Evolutionary conservation across 441 rosid genomes (phyloP).

Genomic region (Pelargonium cotyledonis): DNA sequence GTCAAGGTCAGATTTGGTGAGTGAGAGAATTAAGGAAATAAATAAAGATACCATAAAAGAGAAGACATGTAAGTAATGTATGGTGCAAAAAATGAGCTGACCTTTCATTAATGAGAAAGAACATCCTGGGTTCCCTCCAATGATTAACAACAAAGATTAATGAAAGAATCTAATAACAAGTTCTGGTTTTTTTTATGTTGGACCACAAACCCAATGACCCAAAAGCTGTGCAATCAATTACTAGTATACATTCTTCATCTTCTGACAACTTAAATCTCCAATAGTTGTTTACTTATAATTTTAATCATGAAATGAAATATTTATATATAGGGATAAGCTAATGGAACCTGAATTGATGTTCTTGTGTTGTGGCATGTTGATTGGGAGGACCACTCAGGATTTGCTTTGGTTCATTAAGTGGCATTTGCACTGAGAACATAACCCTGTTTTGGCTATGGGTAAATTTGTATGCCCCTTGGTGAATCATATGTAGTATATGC

Average conservation of each 20-base stretch:
- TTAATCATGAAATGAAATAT: neutral
- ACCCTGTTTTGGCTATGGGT: too few species aligned
- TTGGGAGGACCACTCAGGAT: neutral
- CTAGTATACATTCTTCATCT: neutral
- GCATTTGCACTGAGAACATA: neutral
- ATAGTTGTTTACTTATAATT: neutral
- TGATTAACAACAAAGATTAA: neutral
- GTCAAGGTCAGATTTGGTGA: constrained; percentile 5
- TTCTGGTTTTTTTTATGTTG: constrained; percentile 5
- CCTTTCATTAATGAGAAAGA: constrained; percentile 6
- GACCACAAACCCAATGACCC: neutral
- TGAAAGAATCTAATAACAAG: constrained; percentile 5
- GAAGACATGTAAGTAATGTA: neutral
- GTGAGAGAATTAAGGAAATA: neutral
- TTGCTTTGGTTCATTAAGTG: neutral
- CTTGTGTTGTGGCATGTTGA: neutral
- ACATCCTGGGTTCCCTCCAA: neutral
- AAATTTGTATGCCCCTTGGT: too few species aligned
- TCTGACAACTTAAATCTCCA: neutral
- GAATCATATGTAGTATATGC: too few species aligned
- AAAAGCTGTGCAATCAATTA: neutral
- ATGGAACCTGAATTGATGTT: neutral
- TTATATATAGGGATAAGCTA: neutral
- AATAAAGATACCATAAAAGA: constrained; percentile 7
- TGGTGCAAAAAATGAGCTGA: constrained; percentile 3